Evolutionary conservation across 495 filamentous ascomycete species (phyloP).

Genomic region (Cenococcum geophilum): DNA sequence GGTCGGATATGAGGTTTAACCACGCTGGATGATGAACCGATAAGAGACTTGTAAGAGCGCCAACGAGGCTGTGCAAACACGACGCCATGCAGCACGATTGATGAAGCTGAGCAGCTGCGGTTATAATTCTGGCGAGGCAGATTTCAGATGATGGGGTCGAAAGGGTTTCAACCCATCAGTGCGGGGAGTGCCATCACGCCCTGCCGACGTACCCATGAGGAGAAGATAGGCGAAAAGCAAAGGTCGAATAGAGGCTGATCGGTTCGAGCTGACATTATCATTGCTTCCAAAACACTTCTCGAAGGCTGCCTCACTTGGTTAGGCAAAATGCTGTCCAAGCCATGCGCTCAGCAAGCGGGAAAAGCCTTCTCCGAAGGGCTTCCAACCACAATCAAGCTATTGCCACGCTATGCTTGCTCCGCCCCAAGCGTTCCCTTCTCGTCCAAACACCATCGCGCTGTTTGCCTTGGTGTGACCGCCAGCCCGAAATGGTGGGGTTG

Average conservation of each 20-base stretch:
- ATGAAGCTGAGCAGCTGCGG: background rate
- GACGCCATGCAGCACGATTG: background rate
- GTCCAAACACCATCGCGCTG: no score
- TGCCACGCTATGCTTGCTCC: no score
- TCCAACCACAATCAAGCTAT: background rate
- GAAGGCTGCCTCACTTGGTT: background rate
- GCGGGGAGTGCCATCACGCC: background rate
- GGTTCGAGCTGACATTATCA: background rate
- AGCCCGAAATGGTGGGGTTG: no score
- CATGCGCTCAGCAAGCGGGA: background rate
- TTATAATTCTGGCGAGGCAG: background rate
- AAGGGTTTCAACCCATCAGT: no score
- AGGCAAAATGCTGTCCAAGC: background rate
- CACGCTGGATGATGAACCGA: no score
- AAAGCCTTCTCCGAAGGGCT: background rate
- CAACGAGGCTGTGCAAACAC: background rate
- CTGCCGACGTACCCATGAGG: background rate
- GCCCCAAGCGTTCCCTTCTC: no score
- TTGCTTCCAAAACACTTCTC: background rate
- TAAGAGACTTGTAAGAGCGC: background rate
- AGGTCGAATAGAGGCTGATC: background rate
- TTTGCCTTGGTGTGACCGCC: no score
- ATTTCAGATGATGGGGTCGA: background rate
- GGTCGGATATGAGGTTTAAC: no score
- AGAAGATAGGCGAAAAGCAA: background rate